Evolutionary conservation across 2,329 filamentous ascomycete species (phyloP), one percentile per base, ranked within the genome.

Genomic region (Coleophoma cylindrospora): DNA sequence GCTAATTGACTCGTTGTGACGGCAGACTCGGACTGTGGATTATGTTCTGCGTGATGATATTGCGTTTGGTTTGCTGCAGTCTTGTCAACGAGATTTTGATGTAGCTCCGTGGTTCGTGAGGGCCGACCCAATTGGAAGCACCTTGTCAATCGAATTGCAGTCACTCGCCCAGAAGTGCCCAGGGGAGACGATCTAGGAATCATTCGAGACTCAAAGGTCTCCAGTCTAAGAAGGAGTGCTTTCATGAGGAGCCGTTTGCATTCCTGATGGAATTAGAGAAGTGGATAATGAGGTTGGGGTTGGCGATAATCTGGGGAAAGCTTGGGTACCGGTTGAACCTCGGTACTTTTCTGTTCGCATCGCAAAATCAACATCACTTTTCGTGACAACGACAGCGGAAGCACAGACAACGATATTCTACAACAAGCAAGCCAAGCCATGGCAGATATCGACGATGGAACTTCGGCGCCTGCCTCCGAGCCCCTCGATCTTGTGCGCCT

Each of bases 401-500:
- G 14, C 40, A 38, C 43, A 17, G n/a, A 10, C 15, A n/a, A 34
- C 12, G 14, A 17, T n/a, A 14, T 34, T 33, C 3, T n/a, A 17
- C 14, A 36, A 15, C 9, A 32, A 40, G 48, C 57, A 57, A 72
- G 49, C 57, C 57, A 57, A 72, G 49, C 57, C 53, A 96, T 96
- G 91, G 88, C 91, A 61, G 91, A 96, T 70, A 80, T 77, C 56
- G 89, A 87, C 66, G 87, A 91, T 66, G 83, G 85, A 59, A 76
- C 81, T 51, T 68, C 76, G 47, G 76, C 78, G 60, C 80, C 87
- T 50, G 87, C 91, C 50, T 85, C 91, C 48, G 92, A 99, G 74
- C 92, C 95, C 49, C 86, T 99, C 65, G 94, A 97, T 70, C 84
- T 99, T 40, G 94, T 99, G 60, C 89, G 91, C 61, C 82, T 99